A percentile compares a stretch with the other conserved stretches of the same genome.
Evolutionary conservation across 2,329 filamentous ascomycete species (phyloP).

Genomic region (Boeremia exigua): DNA sequence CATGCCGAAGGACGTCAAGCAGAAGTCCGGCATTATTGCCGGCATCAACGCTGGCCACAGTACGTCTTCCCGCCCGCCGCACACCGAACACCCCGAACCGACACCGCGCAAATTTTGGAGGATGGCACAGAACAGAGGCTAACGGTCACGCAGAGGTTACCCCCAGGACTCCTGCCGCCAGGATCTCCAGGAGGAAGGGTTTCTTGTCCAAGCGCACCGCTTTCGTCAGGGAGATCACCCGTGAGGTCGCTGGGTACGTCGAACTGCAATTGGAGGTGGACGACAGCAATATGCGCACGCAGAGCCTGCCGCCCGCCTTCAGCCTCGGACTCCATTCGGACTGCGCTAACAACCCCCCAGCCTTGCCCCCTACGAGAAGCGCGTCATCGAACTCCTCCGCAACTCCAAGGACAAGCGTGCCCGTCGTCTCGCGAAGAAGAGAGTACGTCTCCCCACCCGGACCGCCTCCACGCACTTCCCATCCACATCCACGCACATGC

Average conservation of each 20-base stretch:
- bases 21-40: constrained; percentile 61
- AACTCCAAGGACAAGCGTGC: constrained; percentile 99
- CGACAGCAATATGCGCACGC: constrained; percentile 28
- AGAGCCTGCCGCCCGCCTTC: constrained; percentile 42
- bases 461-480: background rate
- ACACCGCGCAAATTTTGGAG: constrained; percentile 17
- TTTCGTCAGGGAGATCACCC: constrained; percentile 96
- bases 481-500: constrained; percentile 6
- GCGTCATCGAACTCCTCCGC: constrained; percentile 97
- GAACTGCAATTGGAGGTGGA: constrained; percentile 13
- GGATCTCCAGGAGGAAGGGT: constrained; percentile 79
- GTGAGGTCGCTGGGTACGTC: constrained; percentile 93
- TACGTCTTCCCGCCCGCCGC: constrained; percentile 55
- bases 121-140: constrained; percentile 26
- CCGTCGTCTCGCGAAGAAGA: constrained; percentile 99
- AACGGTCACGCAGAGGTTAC: constrained; percentile 55
- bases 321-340: background rate
- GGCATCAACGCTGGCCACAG: constrained; percentile 70
- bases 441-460: constrained; percentile 66
- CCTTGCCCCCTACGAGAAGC: constrained; percentile 75
- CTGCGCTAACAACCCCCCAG: constrained; percentile 22
- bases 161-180: constrained; percentile 56
- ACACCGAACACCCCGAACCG: constrained; percentile 18
- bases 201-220: constrained; percentile 95
- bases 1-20: constrained; percentile 62